Evolutionary conservation across 768 basidiomycete genomes (phyloP).

Genomic region (Coprinopsis sp.): DNA sequence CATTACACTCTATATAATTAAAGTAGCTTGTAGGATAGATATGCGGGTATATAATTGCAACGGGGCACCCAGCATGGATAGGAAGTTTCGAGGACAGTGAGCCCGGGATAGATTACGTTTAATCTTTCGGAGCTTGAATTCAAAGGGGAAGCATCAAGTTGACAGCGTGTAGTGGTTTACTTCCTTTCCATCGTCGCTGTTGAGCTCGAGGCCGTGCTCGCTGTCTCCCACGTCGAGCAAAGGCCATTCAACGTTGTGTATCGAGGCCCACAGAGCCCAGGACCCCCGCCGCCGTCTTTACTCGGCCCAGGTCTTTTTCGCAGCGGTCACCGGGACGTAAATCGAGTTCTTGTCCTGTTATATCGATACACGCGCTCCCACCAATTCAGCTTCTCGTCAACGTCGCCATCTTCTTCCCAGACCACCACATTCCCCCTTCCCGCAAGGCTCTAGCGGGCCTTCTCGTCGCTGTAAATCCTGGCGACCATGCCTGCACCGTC

Average conservation of each 20-base stretch:
- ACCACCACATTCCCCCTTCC: constrained; percentile 3
- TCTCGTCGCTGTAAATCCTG: constrained; percentile 17
- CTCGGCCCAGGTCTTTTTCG: constrained; percentile 12
- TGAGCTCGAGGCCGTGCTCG: constrained; percentile 18
- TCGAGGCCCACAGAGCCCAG: too few relatives aligned
- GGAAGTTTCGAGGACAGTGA: too few relatives aligned
- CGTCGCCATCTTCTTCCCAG: constrained; percentile 5
- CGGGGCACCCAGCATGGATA: too few relatives aligned
- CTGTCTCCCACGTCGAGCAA: constrained; percentile 4
- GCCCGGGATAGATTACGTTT: too few relatives aligned
- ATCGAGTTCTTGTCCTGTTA: constrained; percentile 14
- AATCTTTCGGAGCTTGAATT: too few relatives aligned
- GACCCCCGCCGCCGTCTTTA: too few relatives aligned
- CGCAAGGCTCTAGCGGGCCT: neutral
- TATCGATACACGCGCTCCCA: constrained; percentile 11
- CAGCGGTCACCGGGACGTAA: constrained; percentile 9
- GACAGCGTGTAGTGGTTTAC: constrained; percentile 8
- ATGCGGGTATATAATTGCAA: too few relatives aligned
- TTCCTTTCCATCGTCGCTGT: constrained; percentile 17
- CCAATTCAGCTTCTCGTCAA: constrained; percentile 1
- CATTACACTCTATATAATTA: neutral
- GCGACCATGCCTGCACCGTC: constrained; percentile 24
- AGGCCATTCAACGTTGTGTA: neutral
- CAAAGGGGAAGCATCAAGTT: too few relatives aligned
- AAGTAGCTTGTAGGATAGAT: neutral